These are phyloP conservation scores for Starmera pachycereana DNA, from an alignment of 805 yeast genomes.

Conservation along the genomic window DNA sequence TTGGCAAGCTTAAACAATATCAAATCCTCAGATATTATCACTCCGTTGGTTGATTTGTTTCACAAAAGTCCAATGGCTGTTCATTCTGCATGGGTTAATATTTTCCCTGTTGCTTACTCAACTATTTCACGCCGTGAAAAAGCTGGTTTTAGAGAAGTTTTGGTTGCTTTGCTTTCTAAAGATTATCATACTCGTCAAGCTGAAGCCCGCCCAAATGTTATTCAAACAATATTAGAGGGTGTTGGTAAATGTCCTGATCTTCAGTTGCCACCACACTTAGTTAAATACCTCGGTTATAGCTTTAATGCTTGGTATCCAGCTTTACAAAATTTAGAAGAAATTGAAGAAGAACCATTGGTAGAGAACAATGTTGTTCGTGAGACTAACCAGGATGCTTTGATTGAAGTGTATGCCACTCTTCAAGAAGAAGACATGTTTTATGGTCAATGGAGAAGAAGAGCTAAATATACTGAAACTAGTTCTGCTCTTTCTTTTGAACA, in stretches of 20 bases:
- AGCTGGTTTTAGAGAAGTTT: conserved; percentile 71
- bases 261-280: conserved; percentile 88
- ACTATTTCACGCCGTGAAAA: conserved; percentile 72
- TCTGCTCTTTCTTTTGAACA: conserved; percentile 92
- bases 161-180: conserved; percentile 71
- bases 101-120: conserved; percentile 74
- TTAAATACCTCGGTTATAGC: conserved; percentile 78
- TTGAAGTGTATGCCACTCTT: conserved; percentile 77
- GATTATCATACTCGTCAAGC: conserved; percentile 92
- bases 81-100: conserved; percentile 70
- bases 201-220: conserved; percentile 76
- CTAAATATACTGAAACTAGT: conserved; percentile 88
- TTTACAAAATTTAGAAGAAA: conserved; percentile 70
- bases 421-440: conserved; percentile 96
- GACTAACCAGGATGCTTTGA: conserved; percentile 79
- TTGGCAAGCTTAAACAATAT: conserved; percentile 20
- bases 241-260: conserved; percentile 61
- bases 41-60: conserved; percentile 70
- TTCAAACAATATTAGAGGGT: conserved; percentile 77
- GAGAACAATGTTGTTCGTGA: conserved; percentile 73
- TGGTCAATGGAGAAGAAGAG: conserved; percentile 95
- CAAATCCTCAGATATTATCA: conserved; percentile 51
- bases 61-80: conserved; percentile 74
- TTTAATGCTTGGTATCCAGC: conserved; percentile 91
- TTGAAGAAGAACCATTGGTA: conserved; percentile 44